Evolutionary conservation across 208 protist genomes (phyloP).

Genomic region (Trypanosoma vivax): DNA sequence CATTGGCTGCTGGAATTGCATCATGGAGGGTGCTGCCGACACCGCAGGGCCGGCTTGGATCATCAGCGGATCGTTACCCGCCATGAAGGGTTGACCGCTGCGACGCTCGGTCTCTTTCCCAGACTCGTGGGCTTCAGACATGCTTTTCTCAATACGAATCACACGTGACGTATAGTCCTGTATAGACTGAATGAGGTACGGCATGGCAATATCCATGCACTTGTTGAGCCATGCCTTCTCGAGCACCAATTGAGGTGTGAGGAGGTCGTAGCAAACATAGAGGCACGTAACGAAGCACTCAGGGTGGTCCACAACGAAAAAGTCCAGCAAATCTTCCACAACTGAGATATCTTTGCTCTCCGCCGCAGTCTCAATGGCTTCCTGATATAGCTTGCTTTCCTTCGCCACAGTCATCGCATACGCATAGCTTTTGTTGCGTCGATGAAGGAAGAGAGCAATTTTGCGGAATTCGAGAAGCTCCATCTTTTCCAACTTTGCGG

Average conservation of each 20-base stretch:
- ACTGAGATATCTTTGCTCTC: conserved; percentile 88
- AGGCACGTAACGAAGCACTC: conserved; percentile 96
- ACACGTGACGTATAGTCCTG: conserved; percentile 91
- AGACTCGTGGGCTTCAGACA: conserved; percentile 74
- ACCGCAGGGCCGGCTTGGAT: conserved; percentile 48
- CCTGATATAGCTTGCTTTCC: conserved; percentile 96
- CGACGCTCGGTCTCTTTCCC: conserved; percentile 78
- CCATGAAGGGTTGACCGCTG: conserved; percentile 35
- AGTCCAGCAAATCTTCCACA: conserved; percentile 94
- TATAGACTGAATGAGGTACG: conserved; percentile 97
- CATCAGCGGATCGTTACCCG: conserved; percentile 46
- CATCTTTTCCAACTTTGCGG: conserved; percentile 95
- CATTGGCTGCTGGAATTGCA: background rate
- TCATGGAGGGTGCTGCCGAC: background rate
- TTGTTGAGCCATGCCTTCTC: conserved; percentile 98
- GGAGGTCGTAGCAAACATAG: conserved; percentile 97
- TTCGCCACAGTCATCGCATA: conserved; percentile 96
- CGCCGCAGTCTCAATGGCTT: conserved; percentile 98
- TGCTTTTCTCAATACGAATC: conserved; percentile 70
- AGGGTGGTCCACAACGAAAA: conserved; percentile 94
- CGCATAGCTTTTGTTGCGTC: conserved; percentile 85
- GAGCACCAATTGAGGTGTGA: conserved; percentile 93
- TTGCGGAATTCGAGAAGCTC: conserved; percentile 98
- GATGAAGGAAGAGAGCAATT: conserved; percentile 97
- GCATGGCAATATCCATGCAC: conserved; percentile 98